Evolutionary conservation across 2,329 filamentous ascomycete genomes (phyloP), one percentile per base, ranked within the genome.

Genomic region (Emergomyces africanus): DNA sequence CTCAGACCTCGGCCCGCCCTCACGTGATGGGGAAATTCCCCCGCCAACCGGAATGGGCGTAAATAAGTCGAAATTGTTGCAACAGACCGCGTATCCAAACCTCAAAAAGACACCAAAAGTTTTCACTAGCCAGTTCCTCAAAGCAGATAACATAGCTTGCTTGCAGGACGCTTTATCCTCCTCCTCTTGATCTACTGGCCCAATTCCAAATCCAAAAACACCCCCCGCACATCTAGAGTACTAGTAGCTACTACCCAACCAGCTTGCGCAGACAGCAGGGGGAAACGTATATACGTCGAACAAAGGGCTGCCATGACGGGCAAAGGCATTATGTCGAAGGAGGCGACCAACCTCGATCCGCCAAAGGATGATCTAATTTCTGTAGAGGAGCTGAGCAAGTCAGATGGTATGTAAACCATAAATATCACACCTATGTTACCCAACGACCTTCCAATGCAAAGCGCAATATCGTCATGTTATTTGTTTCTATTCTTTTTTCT

Each of bases 281-380:
- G 18, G 18, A 33, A 39, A 8, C 50, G n/a, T 39, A 3, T 54
- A 39, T 23, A 53, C 3, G 6, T 12, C 12, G 12, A 14, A 25
- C 20, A 28, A 49, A 28, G n/a, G n/a, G n/a, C 20, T 25, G 53
- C 57, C 18, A 63, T 63, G 62, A 49, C 58, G 10, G 44, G 39
- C 50, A 64, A 63, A 57, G 54, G 60, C 23, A 25, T 65, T 41
- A 65, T 65, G 63, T 63, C 63, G 3, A 46, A 59, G 33, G 63
- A 63, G 51, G 62, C 60, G 39, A 60, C 61, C 20, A 61, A 64
- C 54, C 83, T 99, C 61, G 80, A 87, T 60, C 86, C 90, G 42
- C 94, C 94, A 15, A 97, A 95, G 76, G 82, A 90, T 70, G 91
- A 96, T 68, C 82, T 83, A 42, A 96, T 99, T 67, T 85, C 85